A percentile compares a stretch with the other conserved stretches of the same genome.
Conservation (phyloP, 495 filamentous ascomycete genomes). For the Penicillium canariense region DNA sequence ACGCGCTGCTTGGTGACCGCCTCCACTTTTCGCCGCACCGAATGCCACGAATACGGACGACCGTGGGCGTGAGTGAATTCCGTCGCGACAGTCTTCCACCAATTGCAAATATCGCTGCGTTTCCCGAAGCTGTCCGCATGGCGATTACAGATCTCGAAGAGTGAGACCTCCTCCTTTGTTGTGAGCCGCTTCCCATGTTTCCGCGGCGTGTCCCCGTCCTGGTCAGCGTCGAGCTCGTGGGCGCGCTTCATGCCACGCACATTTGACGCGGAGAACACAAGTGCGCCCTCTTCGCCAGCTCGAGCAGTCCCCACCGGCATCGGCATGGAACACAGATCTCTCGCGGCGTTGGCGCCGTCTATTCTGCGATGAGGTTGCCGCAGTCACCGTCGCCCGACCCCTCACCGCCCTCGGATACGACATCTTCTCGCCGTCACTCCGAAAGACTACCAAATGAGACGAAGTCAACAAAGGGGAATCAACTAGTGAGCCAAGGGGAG, state of each 20-base stretch:
- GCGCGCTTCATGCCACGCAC: constrained; percentile 17
- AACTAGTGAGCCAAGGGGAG: too few species aligned
- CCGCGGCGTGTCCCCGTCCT: constrained; percentile 22
- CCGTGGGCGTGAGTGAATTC: constrained; percentile 42
- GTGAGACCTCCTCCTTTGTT: constrained; percentile 42
- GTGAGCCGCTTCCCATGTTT: constrained; percentile 46
- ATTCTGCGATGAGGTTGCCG: not conserved
- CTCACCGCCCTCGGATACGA: constrained; percentile 6
- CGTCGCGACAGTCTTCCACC: constrained; percentile 43
- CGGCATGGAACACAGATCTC: constrained; percentile 7
- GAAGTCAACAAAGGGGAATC: too few species aligned
- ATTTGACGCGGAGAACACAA: not conserved
- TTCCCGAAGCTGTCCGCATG: constrained; percentile 40
- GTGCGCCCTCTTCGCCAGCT: not conserved
- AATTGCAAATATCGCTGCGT: constrained; percentile 48
- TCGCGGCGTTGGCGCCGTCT: not conserved
- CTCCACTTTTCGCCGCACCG: constrained; percentile 47
- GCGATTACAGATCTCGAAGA: constrained; percentile 46
- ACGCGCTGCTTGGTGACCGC: constrained; percentile 44
- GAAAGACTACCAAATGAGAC: too few species aligned
- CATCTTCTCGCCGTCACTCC: not conserved
- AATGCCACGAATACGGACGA: constrained; percentile 47
- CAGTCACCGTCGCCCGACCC: not conserved
- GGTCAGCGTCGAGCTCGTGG: constrained; percentile 11
- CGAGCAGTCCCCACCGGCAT: constrained; percentile 6